phyloP scores from a whole-genome alignment of 805 yeast genomes.

The Yarrowia sp. region DNA sequence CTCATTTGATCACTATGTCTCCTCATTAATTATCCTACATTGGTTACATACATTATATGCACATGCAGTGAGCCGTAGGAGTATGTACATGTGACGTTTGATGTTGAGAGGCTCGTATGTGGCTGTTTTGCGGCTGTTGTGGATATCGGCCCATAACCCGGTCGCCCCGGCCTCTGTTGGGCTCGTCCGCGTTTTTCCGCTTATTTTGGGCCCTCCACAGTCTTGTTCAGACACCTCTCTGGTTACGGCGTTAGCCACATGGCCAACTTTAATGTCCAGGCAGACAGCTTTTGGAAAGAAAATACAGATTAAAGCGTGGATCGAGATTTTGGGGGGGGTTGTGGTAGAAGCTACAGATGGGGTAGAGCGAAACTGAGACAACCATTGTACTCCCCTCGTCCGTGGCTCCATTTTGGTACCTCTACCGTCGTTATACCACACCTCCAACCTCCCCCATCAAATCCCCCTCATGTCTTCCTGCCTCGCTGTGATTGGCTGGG shows the following conservation, averaged over 20 bases:
- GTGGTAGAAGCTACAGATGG: too few species aligned
- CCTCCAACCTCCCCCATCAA: too few species aligned
- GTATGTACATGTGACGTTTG: not conserved
- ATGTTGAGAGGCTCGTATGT: not conserved
- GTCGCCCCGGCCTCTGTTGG: not conserved
- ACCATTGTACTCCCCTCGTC: not conserved
- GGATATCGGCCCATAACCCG: too few species aligned
- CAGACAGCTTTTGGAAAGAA: not conserved
- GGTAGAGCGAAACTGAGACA: too few species aligned
- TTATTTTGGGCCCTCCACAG: not conserved
- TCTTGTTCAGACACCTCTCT: conserved; percentile 12
- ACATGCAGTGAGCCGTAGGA: conserved; percentile 8
- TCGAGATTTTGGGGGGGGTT: not conserved
- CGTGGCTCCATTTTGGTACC: not conserved
- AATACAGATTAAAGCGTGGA: too few species aligned
- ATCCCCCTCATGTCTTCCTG: not conserved
- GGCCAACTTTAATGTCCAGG: not conserved
- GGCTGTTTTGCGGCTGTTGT: too few species aligned
- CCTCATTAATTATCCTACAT: not conserved
- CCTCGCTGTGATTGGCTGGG: not conserved
- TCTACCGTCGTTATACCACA: too few species aligned
- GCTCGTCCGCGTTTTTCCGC: not conserved
- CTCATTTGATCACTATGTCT: too few species aligned
- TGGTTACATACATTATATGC: not conserved
- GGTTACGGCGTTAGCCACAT: conserved; percentile 33